Conservation (phyloP, 179 eudicot species). For the Beta lomatogona region DNA sequence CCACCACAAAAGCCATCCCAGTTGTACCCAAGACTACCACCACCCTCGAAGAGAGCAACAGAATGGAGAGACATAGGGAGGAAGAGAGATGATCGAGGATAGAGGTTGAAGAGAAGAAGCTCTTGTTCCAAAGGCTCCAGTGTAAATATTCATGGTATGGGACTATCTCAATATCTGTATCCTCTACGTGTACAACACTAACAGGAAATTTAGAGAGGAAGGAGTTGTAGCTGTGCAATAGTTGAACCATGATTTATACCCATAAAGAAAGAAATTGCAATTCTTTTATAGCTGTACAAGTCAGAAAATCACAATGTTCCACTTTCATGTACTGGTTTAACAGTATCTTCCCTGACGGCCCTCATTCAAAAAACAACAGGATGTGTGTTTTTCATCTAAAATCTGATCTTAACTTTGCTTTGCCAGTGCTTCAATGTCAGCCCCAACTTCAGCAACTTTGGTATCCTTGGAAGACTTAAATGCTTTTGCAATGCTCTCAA, state of each 20-base stretch:
- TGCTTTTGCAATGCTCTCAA: slow-evolving; percentile 67
- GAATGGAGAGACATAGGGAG: too few relatives aligned
- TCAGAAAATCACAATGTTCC: slow-evolving; percentile 5
- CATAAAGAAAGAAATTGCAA: not conserved
- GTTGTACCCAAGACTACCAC: too few relatives aligned
- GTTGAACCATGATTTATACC: not conserved
- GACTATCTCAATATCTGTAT: not conserved
- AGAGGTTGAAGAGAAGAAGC: not conserved
- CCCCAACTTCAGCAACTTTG: slow-evolving; percentile 85
- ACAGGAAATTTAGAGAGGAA: not conserved
- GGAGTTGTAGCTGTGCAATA: not conserved
- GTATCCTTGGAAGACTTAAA: slow-evolving; percentile 74
- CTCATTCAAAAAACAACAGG: not conserved
- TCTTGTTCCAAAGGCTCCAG: not conserved
- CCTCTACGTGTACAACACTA: not conserved
- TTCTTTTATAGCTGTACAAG: slow-evolving; percentile 7
- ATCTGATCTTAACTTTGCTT: slow-evolving; percentile 27
- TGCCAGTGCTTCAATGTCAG: slow-evolving; percentile 57
- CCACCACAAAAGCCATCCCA: too few relatives aligned
- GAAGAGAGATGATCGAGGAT: too few relatives aligned
- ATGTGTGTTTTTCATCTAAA: not conserved
- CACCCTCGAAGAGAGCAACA: too few relatives aligned
- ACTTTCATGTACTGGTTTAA: not conserved
- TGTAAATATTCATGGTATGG: not conserved
- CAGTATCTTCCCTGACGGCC: not conserved